phyloP scores from a whole-genome alignment of 805 yeast genomes.

The Zygotorulaspora sp. region DNA sequence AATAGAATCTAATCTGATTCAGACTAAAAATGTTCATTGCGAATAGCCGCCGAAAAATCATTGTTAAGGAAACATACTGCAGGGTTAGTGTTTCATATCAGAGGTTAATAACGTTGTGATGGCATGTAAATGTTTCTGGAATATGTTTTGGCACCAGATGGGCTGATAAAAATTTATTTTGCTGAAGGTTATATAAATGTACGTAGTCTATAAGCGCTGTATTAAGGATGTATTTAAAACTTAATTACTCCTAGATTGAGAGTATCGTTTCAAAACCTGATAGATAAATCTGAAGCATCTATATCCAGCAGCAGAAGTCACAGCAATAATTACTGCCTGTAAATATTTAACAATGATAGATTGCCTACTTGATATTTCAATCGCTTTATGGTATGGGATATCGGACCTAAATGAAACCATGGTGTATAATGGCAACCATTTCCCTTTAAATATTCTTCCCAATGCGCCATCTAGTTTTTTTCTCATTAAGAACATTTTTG shows the following conservation, averaged over 20 bases:
- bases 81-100: no score
- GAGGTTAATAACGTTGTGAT: no score
- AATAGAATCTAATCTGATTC: no score
- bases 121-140: no score
- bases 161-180: no score
- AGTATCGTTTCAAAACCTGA: constrained; percentile 4
- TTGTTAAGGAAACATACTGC: no score
- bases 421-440: constrained; percentile 83
- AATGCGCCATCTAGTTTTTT: constrained; percentile 65
- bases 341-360: constrained; percentile 40
- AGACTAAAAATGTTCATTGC: no score
- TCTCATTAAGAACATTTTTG: constrained; percentile 54
- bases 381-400: constrained; percentile 68
- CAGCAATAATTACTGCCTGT: constrained; percentile 16
- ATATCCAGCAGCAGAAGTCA: constrained; percentile 7
- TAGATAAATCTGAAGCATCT: constrained; percentile 3
- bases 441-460: constrained; percentile 52
- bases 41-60: no score
- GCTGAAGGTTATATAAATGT: no score
- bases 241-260: neutral
- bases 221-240: neutral
- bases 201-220: constrained; percentile 1
- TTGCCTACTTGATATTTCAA: constrained; percentile 53
- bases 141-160: no score
- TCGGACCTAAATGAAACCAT: constrained; percentile 90